These are phyloP conservation scores for Arabidopsis arenosa DNA, from an alignment of 345 rosid species.

Conservation along the genomic window DNA sequence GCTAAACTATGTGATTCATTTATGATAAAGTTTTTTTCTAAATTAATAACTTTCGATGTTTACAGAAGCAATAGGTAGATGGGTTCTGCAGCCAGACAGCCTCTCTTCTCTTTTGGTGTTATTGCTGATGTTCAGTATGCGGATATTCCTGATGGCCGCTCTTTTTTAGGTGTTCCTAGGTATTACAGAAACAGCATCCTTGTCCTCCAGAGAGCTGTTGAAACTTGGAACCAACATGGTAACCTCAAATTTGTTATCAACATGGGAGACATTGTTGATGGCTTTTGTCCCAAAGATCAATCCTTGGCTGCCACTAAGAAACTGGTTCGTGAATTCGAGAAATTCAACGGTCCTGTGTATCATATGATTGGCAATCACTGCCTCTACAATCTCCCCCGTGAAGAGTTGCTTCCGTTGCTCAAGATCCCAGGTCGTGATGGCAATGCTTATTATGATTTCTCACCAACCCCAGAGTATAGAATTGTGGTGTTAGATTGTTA, in stretches of 20 bases:
- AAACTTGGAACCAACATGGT: conserved; percentile 65
- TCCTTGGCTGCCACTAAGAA: conserved; percentile 64
- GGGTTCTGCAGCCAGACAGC: conserved; percentile 61
- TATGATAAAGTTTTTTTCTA: not conserved
- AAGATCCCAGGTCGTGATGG: conserved; percentile 58
- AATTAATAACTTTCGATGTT: conserved; percentile 4
- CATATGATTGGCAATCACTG: conserved; percentile 97
- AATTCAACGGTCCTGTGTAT: conserved; percentile 71
- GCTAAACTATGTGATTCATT: not conserved
- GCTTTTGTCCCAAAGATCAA: conserved; percentile 70
- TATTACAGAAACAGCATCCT: conserved; percentile 79
- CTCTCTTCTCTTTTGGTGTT: conserved; percentile 88
- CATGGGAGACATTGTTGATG: conserved; percentile 92
- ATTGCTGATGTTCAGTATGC: conserved; percentile 92
- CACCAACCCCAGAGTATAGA: conserved; percentile 71
- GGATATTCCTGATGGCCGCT: conserved; percentile 84
- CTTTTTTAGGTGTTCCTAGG: conserved; percentile 85
- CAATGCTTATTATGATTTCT: conserved; percentile 83
- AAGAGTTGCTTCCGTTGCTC: conserved; percentile 71
- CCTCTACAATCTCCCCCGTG: conserved; percentile 92
- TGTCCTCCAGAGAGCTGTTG: conserved; percentile 75
- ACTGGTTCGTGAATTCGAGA: conserved; percentile 60
- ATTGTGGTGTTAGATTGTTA: conserved; percentile 83
- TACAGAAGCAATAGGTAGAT: conserved; percentile 32
- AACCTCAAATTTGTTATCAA: conserved; percentile 73